Percentiles rank a stretch among this genome's conserved stretches.
Conservation (phyloP, 2,329 filamentous ascomycete species). For the Endoconidiophora laricicola region DNA sequence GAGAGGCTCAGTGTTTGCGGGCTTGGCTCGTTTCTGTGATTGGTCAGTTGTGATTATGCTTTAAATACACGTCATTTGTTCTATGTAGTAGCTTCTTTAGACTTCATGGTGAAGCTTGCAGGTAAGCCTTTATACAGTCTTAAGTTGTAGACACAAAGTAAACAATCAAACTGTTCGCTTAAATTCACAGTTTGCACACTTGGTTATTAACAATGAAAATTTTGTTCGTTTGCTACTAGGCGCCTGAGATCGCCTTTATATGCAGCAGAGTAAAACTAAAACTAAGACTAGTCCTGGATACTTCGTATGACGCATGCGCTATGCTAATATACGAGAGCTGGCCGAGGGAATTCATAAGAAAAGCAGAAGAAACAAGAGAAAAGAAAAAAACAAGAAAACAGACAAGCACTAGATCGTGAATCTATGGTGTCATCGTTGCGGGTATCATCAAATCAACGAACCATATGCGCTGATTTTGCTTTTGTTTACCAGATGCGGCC, state of each 20-base stretch:
- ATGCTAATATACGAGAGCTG: constrained; percentile 11
- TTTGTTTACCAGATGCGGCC: constrained; percentile 19
- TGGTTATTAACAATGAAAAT: not conserved
- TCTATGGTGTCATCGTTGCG: not conserved
- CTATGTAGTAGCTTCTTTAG: too few species aligned
- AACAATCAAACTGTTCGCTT: too few species aligned
- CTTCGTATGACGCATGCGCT: constrained; percentile 12
- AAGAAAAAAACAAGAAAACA: not conserved
- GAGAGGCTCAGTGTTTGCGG: too few species aligned
- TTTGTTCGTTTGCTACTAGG: constrained; percentile 10
- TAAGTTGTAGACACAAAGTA: too few species aligned
- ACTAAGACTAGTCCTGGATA: constrained; percentile 1
- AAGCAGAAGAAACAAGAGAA: not conserved
- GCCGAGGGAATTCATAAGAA: not conserved
- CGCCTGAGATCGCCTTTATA: constrained; percentile 10
- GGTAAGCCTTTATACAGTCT: too few species aligned
- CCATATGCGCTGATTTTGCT: not conserved
- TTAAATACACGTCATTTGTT: too few species aligned
- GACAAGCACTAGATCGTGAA: constrained; percentile 2
- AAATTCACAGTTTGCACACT: too few species aligned
- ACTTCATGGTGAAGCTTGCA: too few species aligned
- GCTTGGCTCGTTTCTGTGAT: too few species aligned
- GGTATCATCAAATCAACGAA: not conserved
- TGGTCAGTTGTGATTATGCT: too few species aligned
- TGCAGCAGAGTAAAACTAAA: not conserved